These are phyloP conservation scores for Syzygium aqueum DNA, from an alignment of 345 rosid genomes.

Conservation along the genomic window DNA sequence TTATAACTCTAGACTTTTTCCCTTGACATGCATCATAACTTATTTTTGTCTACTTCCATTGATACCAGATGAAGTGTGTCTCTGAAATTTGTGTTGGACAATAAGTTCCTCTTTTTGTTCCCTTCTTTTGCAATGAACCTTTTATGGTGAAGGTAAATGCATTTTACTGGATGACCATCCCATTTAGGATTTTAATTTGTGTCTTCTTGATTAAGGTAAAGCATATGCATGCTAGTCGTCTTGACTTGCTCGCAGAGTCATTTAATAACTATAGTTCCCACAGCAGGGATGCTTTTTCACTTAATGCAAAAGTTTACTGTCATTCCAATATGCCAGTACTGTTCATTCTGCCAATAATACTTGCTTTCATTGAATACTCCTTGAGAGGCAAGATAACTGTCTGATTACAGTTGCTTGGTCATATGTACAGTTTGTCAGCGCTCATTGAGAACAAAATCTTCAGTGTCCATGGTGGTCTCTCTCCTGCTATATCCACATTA, in stretches of 20 bases:
- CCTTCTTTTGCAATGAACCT: background rate
- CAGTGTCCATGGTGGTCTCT: constrained; percentile 97
- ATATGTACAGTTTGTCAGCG: constrained; percentile 67
- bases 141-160: background rate
- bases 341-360: background rate
- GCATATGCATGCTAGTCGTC: background rate
- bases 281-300: background rate
- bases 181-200: background rate
- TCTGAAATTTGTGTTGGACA: background rate
- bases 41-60: background rate
- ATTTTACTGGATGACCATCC: background rate
- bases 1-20: background rate
- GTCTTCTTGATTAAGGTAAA: background rate
- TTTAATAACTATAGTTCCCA: background rate
- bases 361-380: background rate
- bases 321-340: background rate
- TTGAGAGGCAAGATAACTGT: background rate
- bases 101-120: background rate
- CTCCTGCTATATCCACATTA: constrained; percentile 79
- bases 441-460: constrained; percentile 88
- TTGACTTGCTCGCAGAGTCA: background rate
- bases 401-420: constrained; percentile 2
- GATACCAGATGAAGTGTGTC: background rate
- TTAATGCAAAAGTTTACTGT: background rate
- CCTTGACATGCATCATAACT: background rate